Base-by-base conservation (phyloP, 345 rosid species). In the Gossypium bickii region DNA sequence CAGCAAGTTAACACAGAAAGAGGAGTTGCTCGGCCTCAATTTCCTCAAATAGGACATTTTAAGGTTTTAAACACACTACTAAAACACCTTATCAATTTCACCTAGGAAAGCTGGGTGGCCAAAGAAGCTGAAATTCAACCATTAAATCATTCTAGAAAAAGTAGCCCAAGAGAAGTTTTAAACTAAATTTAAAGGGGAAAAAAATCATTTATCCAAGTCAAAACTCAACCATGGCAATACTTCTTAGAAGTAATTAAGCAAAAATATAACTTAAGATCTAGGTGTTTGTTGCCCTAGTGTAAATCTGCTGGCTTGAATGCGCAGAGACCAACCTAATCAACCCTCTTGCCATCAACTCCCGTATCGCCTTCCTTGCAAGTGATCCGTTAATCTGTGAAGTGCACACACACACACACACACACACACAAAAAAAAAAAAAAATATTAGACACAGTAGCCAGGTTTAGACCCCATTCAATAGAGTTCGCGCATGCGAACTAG, bases 281-380 rank as follows among this genome's bases (percentile, higher is more conserved):
- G 78, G 87, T 87, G 77, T 89, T 88, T 4, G 93, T 87, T 0
- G 95, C 91, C 78, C 97, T 86, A 49, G 93, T 89, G 85, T 88
- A 89, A 61, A 93, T 93, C 86, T 90, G 90, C 83, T 90, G 94
- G 87, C 93, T 88, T 3, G 94, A 71, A 80, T 90, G 93, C 38
- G 92, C 78, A 62, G 93, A 87, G 7, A 91, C 84, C 97, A 88
- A 87, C 86, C 92, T 79, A 82, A 89, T 87, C 49, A 77, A 77
- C 24, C 93, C 98, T 76, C 88, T 88, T 11, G 92, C 93, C 97
- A 90, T 91, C 84, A 91, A 73, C 5, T 93, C 94, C 80, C 76
- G 86, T n/a, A 91, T 93, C n/a, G 94, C 94, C 79, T 68, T 82
- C 77, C 90, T 79, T 12, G 97, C 94, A 70, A 91, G 86, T 0